Conservation (phyloP, 805 yeast species). For the Candida cerambycidarum region DNA sequence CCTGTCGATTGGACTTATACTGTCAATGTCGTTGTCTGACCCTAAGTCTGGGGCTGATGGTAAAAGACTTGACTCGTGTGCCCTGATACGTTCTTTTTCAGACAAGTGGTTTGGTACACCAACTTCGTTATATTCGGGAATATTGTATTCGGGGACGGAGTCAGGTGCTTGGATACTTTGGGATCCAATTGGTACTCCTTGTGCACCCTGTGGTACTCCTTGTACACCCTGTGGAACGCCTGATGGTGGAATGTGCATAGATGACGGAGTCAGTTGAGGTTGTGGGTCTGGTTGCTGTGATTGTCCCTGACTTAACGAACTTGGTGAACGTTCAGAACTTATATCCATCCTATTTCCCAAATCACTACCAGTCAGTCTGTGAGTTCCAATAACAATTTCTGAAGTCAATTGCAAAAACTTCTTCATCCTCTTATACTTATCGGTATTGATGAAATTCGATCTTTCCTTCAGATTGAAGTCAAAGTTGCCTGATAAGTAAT, state of each 20-base stretch:
- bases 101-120: conserved; percentile 27
- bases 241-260: too few species aligned
- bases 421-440: conserved; percentile 67
- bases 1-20: conserved; percentile 22
- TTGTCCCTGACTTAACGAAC: too few species aligned
- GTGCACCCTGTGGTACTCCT: too few species aligned
- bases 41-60: conserved; percentile 49
- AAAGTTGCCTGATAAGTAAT: conserved; percentile 18
- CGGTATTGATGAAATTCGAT: conserved; percentile 68
- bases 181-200: too few species aligned
- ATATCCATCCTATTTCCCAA: too few species aligned
- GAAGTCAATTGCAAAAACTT: conserved; percentile 81
- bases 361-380: conserved; percentile 38
- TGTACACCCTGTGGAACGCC: too few species aligned
- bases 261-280: too few species aligned
- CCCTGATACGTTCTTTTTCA: conserved; percentile 58
- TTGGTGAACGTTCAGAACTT: too few species aligned
- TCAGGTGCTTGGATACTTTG: conserved; percentile 10
- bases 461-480: conserved; percentile 30
- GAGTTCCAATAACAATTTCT: conserved; percentile 80
- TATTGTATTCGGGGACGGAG: conserved; percentile 1
- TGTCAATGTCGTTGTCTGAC: conserved; percentile 18
- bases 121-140: conserved; percentile 29
- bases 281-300: too few species aligned
- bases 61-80: conserved; percentile 56